These are phyloP conservation scores for Saccharomyces kudriavzevii DNA, from an alignment of 805 yeast species.

Conservation along the genomic window DNA sequence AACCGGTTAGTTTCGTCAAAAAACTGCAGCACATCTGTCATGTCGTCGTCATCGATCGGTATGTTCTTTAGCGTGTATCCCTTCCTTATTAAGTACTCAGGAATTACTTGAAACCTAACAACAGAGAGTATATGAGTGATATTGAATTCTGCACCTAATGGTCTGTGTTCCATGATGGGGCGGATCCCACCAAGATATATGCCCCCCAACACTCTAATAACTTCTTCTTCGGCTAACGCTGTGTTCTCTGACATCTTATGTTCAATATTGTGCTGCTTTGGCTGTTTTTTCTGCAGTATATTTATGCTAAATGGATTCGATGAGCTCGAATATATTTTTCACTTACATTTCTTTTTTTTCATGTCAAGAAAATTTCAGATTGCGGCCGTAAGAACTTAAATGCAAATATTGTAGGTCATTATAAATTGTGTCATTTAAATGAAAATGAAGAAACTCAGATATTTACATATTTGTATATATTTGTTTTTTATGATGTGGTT, in stretches of 20 bases:
- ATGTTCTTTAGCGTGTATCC: conserved; percentile 51
- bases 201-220: conserved; percentile 64
- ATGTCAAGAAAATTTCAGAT: neutral
- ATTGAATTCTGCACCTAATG: conserved; percentile 42
- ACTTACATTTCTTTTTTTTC: neutral
- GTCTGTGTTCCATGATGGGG: conserved; percentile 49
- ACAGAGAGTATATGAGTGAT: conserved; percentile 70
- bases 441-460: neutral
- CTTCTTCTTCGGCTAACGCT: conserved; percentile 12
- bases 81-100: conserved; percentile 34
- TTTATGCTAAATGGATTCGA: neutral
- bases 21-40: conserved; percentile 54
- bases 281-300: neutral
- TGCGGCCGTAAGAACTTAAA: neutral
- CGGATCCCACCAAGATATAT: conserved; percentile 67
- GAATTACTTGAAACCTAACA: conserved; percentile 55
- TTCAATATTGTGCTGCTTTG: neutral
- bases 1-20: conserved; percentile 57
- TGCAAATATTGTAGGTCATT: neutral
- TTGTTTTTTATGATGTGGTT: neutral
- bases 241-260: neutral
- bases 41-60: conserved; percentile 63
- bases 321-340: neutral
- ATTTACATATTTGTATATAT: neutral
- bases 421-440: neutral